These are phyloP conservation scores for Apophysomyces trapeziformis DNA, from an alignment of 371 early-diverging fungal species.

Conservation along the genomic window DNA sequence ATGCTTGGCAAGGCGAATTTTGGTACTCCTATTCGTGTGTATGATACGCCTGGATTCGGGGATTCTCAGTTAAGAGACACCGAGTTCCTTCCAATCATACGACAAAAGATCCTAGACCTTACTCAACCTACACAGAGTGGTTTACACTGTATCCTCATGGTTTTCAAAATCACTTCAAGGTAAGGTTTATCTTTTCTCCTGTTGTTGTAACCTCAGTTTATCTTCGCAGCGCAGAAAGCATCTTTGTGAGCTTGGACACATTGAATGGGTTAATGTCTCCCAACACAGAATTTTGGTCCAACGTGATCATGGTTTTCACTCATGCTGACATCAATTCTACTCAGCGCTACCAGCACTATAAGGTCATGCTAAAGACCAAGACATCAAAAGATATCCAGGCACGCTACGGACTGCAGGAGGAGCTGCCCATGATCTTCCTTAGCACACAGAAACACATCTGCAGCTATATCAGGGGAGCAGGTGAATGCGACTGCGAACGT, in stretches of 20 bases:
- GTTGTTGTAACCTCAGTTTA: background rate
- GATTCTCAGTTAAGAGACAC: slow-evolving; percentile 42
- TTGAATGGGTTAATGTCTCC: slow-evolving; percentile 25
- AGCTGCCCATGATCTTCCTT: slow-evolving; percentile 47
- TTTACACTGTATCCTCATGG: slow-evolving; percentile 29
- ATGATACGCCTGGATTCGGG: slow-evolving; percentile 52
- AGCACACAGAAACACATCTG: slow-evolving; percentile 45
- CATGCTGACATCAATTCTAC: slow-evolving; percentile 36
- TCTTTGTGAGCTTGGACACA: slow-evolving; percentile 33
- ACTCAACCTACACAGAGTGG: slow-evolving; percentile 14
- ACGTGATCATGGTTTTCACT: slow-evolving; percentile 47
- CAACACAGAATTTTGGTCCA: slow-evolving; percentile 33
- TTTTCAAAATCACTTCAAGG: slow-evolving; percentile 40
- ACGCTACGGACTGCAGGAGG: slow-evolving; percentile 23
- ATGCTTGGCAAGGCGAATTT: slow-evolving; percentile 33
- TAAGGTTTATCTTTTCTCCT: slow-evolving; percentile 11
- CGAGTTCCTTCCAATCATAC: slow-evolving; percentile 33
- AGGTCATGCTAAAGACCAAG: slow-evolving; percentile 35
- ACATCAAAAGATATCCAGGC: slow-evolving; percentile 27
- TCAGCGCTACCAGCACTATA: slow-evolving; percentile 30
- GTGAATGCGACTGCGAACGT: slow-evolving; percentile 46
- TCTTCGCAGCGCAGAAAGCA: slow-evolving; percentile 28
- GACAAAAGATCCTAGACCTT: slow-evolving; percentile 26
- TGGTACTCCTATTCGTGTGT: slow-evolving; percentile 37
- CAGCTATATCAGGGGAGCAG: slow-evolving; percentile 36